These are phyloP conservation scores for Botrytis porri DNA, from an alignment of 2,329 filamentous ascomycete species.

Conservation along the genomic window DNA sequence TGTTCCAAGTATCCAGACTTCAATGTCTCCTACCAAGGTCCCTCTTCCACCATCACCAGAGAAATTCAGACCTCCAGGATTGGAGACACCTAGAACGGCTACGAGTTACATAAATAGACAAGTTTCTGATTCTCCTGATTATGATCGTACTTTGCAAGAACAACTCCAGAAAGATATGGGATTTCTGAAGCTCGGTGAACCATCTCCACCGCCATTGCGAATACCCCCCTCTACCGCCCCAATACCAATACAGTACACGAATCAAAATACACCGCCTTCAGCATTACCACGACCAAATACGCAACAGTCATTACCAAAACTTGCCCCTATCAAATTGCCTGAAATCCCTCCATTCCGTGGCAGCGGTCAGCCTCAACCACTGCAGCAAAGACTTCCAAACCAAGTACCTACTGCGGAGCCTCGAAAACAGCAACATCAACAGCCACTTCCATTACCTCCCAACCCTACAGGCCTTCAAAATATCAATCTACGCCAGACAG, in stretches of 20 bases:
- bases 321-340: constrained; percentile 39
- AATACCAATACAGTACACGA: constrained; percentile 29
- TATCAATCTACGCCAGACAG: constrained; percentile 30
- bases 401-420: constrained; percentile 29
- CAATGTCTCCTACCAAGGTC: constrained; percentile 55
- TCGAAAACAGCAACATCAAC: constrained; percentile 35
- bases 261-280: constrained; percentile 25
- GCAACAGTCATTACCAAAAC: constrained; percentile 39
- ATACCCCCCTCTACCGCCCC: constrained; percentile 18
- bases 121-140: constrained; percentile 53
- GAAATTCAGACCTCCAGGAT: constrained; percentile 42
- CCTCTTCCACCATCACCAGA: constrained; percentile 59
- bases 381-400: constrained; percentile 36
- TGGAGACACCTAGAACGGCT: constrained; percentile 50
- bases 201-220: constrained; percentile 32
- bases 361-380: constrained; percentile 30
- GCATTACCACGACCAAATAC: constrained; percentile 30
- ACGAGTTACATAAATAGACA: constrained; percentile 44
- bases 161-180: constrained; percentile 63
- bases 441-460: constrained; percentile 25
- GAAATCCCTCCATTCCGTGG: constrained; percentile 41
- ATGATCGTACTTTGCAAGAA: constrained; percentile 58
- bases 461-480: constrained; percentile 32
- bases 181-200: constrained; percentile 49
- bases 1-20: constrained; percentile 39